Evolutionary conservation across 768 basidiomycete species (phyloP).

Genomic region (Omphalotus guepiniiformis): DNA sequence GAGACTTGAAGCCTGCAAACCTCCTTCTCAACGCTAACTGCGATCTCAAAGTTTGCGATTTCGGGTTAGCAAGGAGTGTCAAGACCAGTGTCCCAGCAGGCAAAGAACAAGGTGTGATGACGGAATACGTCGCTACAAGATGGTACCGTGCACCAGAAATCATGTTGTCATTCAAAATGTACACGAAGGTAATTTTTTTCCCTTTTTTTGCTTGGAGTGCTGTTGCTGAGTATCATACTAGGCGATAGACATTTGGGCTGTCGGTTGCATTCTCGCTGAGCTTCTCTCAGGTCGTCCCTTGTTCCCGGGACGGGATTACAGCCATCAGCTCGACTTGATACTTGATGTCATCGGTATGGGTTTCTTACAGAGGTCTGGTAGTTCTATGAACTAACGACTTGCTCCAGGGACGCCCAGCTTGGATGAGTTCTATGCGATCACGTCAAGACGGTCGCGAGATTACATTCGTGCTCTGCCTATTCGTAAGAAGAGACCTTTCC

Average conservation of each 20-base stretch:
- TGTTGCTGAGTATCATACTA: constrained; percentile 17
- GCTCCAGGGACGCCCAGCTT: constrained; percentile 87
- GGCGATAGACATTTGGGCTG: constrained; percentile 75
- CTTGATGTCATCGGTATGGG: constrained; percentile 87
- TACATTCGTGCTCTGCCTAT: constrained; percentile 87
- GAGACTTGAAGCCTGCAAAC: constrained; percentile 84
- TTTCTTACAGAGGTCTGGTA: neutral
- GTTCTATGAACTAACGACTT: no score
- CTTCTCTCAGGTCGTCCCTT: constrained; percentile 76
- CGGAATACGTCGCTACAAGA: constrained; percentile 81
- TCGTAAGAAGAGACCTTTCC: constrained; percentile 68
- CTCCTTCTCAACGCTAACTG: constrained; percentile 86
- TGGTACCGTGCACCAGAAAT: constrained; percentile 47
- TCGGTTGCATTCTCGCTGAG: constrained; percentile 77
- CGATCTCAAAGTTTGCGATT: constrained; percentile 87
- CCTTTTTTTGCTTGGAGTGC: no score
- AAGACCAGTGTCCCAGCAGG: constrained; percentile 42
- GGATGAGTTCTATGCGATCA: constrained; percentile 90
- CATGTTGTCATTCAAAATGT: constrained; percentile 93
- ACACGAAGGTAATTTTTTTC: constrained; percentile 51
- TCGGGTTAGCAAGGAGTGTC: constrained; percentile 73
- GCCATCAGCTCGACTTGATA: constrained; percentile 85
- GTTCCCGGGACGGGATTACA: constrained; percentile 85
- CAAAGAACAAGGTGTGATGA: constrained; percentile 68
- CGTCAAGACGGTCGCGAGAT: constrained; percentile 77